Evolutionary conservation across 345 rosid species (phyloP).

Genomic region (Luvunga scandens): DNA sequence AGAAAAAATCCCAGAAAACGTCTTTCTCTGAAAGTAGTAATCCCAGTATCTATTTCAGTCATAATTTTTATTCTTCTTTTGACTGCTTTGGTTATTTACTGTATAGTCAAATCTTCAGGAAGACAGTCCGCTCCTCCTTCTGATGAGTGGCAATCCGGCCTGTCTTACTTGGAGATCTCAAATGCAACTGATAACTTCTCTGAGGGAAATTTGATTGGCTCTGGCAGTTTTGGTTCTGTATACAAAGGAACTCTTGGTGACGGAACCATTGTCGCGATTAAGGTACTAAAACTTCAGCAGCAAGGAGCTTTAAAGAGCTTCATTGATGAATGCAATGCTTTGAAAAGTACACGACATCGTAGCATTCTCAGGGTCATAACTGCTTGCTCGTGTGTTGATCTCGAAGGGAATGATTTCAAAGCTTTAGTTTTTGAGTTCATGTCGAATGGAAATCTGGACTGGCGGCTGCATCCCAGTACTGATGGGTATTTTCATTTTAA

Average conservation of each 20-base stretch:
- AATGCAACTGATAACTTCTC: constrained; percentile 26
- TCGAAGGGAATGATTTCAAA: constrained; percentile 29
- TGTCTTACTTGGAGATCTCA: constrained; percentile 15
- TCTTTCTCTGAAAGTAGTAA: not conserved
- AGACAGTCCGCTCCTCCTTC: not conserved
- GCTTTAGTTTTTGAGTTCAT: constrained; percentile 28
- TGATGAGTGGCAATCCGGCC: not conserved
- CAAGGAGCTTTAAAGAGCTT: constrained; percentile 30
- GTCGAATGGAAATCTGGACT: constrained; percentile 26
- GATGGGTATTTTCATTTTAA: not conserved
- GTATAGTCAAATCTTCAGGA: not conserved
- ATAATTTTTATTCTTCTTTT: not conserved
- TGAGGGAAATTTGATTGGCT: constrained; percentile 22
- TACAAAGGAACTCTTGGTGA: constrained; percentile 20
- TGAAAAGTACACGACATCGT: constrained; percentile 24
- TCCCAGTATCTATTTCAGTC: not conserved
- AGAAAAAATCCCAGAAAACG: not conserved
- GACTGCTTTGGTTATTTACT: not conserved
- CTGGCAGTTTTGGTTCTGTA: constrained; percentile 31
- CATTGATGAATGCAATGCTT: constrained; percentile 26
- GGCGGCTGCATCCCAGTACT: constrained; percentile 19
- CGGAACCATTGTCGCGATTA: constrained; percentile 15
- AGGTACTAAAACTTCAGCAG: constrained; percentile 31
- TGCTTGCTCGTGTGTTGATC: constrained; percentile 22
- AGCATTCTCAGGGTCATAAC: constrained; percentile 23